Base-by-base conservation (phyloP, 2,329 filamentous ascomycete genomes). In the Podosphaera fusca region DNA sequence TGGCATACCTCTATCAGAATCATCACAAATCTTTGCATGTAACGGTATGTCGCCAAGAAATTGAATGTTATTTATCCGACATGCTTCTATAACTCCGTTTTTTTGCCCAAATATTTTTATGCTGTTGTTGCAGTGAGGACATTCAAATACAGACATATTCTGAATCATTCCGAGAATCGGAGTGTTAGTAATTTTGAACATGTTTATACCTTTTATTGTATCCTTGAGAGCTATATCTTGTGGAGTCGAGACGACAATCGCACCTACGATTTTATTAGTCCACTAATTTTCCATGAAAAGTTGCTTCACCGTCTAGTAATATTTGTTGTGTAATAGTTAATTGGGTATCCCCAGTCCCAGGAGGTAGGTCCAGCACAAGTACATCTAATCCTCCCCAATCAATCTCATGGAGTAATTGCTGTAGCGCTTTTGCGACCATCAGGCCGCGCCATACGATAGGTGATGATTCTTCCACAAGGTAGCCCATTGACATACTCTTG, bases 401-500 rank as follows among this genome's bases (percentile, higher is more conserved):
- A 0, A 98, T 92, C 63, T 95, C 87, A 68, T 95, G 90, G 6
- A 98, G 77, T 4, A 98, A 80, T 67, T 98, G 92, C 63, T 95
- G 89, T 61, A 98, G 76, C 0, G 92, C 92, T 67, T 96, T 98
- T 76, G 94, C 94, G 12, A 96, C 86, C 89, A 98, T 95, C 2
- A 95, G 77, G 0, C 92, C 92, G 55, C 92, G 81, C 92, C 92
- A 98, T 36, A 92, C 89, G 14, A 98, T 84, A 0, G 89, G 87
- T 4, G 86, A 84, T 9, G 81, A 77, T 61, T 87, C 82, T 29
- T 79, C 79, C 1, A 95, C 81, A 0, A 98, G 76, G 62, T 95
- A 96, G 55, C 92, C 92, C 86, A 98, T 96, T 0, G 89, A 95
- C 92, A 98, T 98, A 57, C 88, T 94, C 70, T 94, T 94, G 58